Evolutionary conservation across 257 asterid species (phyloP), one percentile per base, ranked within the genome.

Genomic region (Capsicum pubescens): DNA sequence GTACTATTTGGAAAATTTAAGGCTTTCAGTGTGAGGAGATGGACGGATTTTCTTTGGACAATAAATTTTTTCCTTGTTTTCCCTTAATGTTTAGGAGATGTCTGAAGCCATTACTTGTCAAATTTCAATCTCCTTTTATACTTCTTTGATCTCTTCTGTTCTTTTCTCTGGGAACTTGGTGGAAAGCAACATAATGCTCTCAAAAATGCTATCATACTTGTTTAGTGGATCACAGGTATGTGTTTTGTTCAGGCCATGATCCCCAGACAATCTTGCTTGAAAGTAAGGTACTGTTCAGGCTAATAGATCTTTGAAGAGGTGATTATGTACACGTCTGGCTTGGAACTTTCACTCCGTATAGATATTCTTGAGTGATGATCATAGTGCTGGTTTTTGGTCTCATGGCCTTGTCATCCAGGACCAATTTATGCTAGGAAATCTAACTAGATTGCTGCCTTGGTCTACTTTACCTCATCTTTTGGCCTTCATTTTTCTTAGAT

Each of bases 1-100:
- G n/a, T 74, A 74, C 19, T 19, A 19, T 72, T 48, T 48, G 58
- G 17, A 48, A 74, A 74, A 12, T 42, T 74, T 6, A 9, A 74
- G 80, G 44, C 44, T 72, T 72, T 74, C 39, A 74, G 39, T 48
- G 60, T 11, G 59, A 72, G 80, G 42, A 72, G 80, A 48, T 48
- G 39, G n/a, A 48, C 39, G 0, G 59, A 19, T 2, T 48, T 7
- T 74, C 44, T 21, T 52, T 21, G 44, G 81, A 21, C 2, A 21
- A 21, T 46, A 2, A n/a, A 5, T 10, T 5, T 72, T 39, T 19
- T 21, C 60, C 1, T 19, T 74, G 61, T 74, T 50, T 72, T 54
- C 26, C 48, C 48, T 52, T 76, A 17, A 76, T 76, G 48, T 48
- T 74, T 76, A 26, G 81, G 63, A 36, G 48, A 76, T 21, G 63